Conservation (phyloP, 805 yeast species). For the Wickerhamiella lipophila region DNA sequence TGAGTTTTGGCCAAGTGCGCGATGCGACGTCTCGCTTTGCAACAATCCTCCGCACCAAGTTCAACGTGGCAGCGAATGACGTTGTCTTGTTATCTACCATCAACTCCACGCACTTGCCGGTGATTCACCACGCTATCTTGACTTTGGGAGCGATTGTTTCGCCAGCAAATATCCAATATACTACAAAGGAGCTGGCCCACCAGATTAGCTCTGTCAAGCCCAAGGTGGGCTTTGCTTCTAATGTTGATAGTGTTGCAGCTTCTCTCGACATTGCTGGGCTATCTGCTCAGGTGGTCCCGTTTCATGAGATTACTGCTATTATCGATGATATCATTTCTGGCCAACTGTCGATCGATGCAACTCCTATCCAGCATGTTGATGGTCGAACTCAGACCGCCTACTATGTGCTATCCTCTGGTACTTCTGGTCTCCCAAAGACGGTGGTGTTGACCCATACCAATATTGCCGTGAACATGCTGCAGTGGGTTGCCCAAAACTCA, state of each 20-base stretch:
- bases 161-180: constrained; percentile 29
- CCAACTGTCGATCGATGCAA: not conserved
- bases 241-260: not conserved
- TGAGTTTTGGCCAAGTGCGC: constrained; percentile 16
- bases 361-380: not conserved
- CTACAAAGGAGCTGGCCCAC: constrained; percentile 25
- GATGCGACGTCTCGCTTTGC: constrained; percentile 17
- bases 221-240: constrained; percentile 17
- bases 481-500: constrained; percentile 12
- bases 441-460: constrained; percentile 49
- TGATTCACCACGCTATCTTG: constrained; percentile 24
- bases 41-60: constrained; percentile 18
- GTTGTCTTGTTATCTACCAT: constrained; percentile 25
- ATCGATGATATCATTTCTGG: not conserved
- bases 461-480: constrained; percentile 21
- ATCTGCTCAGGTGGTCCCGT: constrained; percentile 11
- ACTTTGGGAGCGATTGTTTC: constrained; percentile 25
- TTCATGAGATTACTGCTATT: not conserved
- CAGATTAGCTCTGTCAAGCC: constrained; percentile 22
- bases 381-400: constrained; percentile 16
- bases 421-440: constrained; percentile 58
- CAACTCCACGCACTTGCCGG: constrained; percentile 25
- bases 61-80: constrained; percentile 21
- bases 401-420: constrained; percentile 22
- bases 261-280: constrained; percentile 3